Evolutionary conservation across 768 basidiomycete species (phyloP), one percentile per base, ranked within the genome.

Genomic region (Boletellus emodensis): DNA sequence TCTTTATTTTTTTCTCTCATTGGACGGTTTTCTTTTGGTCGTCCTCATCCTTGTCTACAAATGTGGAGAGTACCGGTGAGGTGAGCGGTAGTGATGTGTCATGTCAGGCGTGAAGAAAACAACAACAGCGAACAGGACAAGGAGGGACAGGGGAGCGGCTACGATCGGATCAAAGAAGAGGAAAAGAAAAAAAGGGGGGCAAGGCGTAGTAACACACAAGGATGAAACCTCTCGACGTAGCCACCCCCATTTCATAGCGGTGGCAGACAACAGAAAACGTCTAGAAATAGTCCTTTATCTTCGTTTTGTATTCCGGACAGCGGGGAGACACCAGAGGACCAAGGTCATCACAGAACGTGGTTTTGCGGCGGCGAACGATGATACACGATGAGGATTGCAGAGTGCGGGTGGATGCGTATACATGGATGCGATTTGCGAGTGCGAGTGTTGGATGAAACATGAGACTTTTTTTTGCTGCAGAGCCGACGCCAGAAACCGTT

Each of bases 221-320:
- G 44, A 46, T 24, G 48, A 24, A 51, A 40, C 22, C 9, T 9
- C 50, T 49, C 50, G 33, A 48, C 46, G 22, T 17, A 58, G 46
- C 43, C 26, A 46, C 58, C 28, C 53, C 56, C 56, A 52, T 39
- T 48, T 45, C 55, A 37, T 52, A 56, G 32, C 13, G 45, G 38
- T 26, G 55, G 37, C 48, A 17, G 38, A 46, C 42, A 38, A 44
- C 24, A 22, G 28, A 28, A 38, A 44, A 49, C 33, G 37, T 57
- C 56, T 58, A 57, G 40, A 48, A 24, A 34, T 7, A 14, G 17
- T 36, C 32, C 30, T 17, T 28, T 28, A 9, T 28, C 35, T 40
- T 47, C 33, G 36, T 40, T 48, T 37, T 33, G n/a, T 34, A 40
- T 52, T 28, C 40, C 46, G 56, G 56, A 57, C 56, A 58, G 56